Evolutionary conservation across 495 filamentous ascomycete genomes (phyloP).

Genomic region (Letharia columbiana): DNA sequence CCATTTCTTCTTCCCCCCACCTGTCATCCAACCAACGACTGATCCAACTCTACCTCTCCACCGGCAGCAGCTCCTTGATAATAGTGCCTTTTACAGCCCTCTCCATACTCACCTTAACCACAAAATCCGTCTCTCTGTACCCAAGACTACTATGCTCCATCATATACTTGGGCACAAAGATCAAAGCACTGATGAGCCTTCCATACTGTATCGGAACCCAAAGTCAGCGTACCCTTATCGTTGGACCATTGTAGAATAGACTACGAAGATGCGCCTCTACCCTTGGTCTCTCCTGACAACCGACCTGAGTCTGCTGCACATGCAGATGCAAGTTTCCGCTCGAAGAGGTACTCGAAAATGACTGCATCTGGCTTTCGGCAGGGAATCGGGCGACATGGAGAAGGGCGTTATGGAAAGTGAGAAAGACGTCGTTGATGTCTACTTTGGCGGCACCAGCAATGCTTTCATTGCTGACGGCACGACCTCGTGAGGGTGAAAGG

Average conservation of each 20-base stretch:
- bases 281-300: background rate
- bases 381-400: background rate
- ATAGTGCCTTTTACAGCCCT: background rate
- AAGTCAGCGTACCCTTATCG: background rate
- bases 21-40: background rate
- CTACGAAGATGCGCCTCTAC: background rate
- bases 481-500: background rate
- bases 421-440: constrained; percentile 3
- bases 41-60: background rate
- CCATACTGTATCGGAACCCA: background rate
- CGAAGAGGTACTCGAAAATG: background rate
- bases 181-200: background rate
- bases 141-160: background rate
- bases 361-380: background rate
- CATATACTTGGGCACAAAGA: background rate
- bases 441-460: background rate
- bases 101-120: background rate
- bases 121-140: background rate
- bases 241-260: no score
- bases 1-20: background rate
- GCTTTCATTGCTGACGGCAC: background rate
- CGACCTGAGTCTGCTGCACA: background rate
- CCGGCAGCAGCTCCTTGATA: background rate
- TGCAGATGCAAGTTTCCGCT: background rate
- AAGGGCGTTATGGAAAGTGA: background rate